A percentile compares a stretch with the other conserved stretches of the same genome.
Conservation (phyloP, 75 land plant genomes). For the Isoetes taiwanensis region DNA sequence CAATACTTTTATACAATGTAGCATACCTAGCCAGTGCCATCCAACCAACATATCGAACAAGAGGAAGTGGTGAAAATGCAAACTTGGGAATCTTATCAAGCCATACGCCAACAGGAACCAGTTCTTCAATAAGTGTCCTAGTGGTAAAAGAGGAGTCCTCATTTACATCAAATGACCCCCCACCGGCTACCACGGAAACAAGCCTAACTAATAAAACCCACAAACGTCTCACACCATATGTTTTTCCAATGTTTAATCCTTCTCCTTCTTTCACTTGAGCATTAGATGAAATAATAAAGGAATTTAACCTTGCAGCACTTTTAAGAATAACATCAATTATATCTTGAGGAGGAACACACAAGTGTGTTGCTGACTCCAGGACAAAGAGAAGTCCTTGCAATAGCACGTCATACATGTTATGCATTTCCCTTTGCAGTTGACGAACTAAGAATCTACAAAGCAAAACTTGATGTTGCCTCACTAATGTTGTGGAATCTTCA, state of each 20-base stretch:
- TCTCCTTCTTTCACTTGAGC: conserved; percentile 32
- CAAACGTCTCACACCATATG: conserved; percentile 33
- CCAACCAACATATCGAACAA: conserved; percentile 80
- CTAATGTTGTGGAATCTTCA: conserved; percentile 75
- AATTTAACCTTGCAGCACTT: conserved; percentile 60
- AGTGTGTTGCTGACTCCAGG: conserved; percentile 61
- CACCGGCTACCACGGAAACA: conserved; percentile 52
- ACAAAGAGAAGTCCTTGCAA: conserved; percentile 66
- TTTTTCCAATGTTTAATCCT: conserved; percentile 22
- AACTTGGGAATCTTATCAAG: conserved; percentile 45
- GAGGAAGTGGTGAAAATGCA: conserved; percentile 39
- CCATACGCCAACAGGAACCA: conserved; percentile 71
- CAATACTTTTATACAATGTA: conserved; percentile 32
- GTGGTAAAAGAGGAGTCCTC: not conserved
- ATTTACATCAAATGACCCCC: conserved; percentile 18
- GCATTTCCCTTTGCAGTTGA: conserved; percentile 38
- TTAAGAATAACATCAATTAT: conserved; percentile 51
- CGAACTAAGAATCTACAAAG: conserved; percentile 49
- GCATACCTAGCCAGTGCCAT: conserved; percentile 75
- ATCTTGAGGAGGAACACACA: conserved; percentile 47
- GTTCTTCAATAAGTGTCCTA: conserved; percentile 15
- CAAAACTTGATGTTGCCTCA: conserved; percentile 67
- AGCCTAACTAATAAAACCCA: conserved; percentile 68
- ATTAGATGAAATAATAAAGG: conserved; percentile 29
- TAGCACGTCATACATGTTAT: conserved; percentile 66